Evolutionary conservation across 2,329 filamentous ascomycete genomes (phyloP), one percentile per base, ranked within the genome.

Genomic region (Rutstroemia sp.): DNA sequence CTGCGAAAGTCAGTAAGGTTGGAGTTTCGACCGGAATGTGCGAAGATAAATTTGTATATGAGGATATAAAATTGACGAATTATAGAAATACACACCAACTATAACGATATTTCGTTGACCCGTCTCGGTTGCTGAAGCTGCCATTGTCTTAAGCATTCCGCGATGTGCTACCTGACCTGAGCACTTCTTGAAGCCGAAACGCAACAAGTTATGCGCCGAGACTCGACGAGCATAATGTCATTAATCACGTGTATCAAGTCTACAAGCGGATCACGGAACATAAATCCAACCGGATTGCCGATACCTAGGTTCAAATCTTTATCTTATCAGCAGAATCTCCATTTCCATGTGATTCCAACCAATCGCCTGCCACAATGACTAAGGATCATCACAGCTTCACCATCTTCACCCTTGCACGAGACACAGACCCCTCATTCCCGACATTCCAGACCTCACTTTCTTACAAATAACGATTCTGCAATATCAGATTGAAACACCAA

Each of bases 11-110:
- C 41, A 51, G 23, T 23, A 23, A 3, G 23, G 23, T 23, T 23
- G 2, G 23, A 3, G 23, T 23, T 23, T 4, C 23, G 5, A 23
- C 4, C 23, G 5, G 5, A 23, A 3, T 23, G 1, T 4, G 25
- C 17, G 17, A n/a, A 21, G 1, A 16, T 30, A 16, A 2, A 46
- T 34, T 2, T n/a, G 14, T 30, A 16, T 6, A 12, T 42, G 30
- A 4, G 10, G 30, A 23, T 23, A 23, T 23, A 23, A 23, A 23
- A 23, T 23, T 4, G 4, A 3, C 2, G 23, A 23, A 87, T 94
- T 64, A 96, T 84, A 46, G 77, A 84, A 70, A 2, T 12, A 46
- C 39, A 9, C 63, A 68, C 68, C 68, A 27, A 70, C 57, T 12
- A 70, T 69, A 10, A 70, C 64, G 52, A 70, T 69, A 27, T 70